Evolutionary conservation across 192 early-diverging fungal species (phyloP).

Genomic region (Coemansia sp.): DNA sequence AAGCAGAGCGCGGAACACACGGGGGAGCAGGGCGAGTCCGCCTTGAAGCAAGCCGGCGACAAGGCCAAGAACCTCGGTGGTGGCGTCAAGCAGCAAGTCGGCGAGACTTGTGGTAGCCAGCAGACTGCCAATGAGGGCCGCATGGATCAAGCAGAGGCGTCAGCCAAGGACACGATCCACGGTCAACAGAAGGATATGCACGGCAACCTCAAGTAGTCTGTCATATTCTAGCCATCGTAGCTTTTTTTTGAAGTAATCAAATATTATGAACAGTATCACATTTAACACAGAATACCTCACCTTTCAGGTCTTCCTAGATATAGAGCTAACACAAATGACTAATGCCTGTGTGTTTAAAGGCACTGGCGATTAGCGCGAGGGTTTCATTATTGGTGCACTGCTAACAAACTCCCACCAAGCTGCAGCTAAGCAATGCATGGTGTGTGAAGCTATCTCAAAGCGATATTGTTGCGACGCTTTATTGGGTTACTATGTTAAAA

Average conservation of each 20-base stretch:
- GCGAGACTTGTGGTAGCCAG: slow-evolving; percentile 5
- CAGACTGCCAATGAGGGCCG: slow-evolving; percentile 16
- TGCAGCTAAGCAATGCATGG: too few relatives aligned
- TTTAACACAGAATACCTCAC: neutral
- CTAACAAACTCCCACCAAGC: too few relatives aligned
- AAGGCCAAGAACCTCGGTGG: slow-evolving; percentile 10
- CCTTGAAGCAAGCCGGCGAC: slow-evolving; percentile 3
- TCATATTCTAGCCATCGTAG: neutral
- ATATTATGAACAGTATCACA: too few relatives aligned
- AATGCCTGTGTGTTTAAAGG: too few relatives aligned
- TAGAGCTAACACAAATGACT: too few relatives aligned
- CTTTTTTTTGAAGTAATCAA: too few relatives aligned
- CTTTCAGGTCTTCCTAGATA: too few relatives aligned
- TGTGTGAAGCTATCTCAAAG: too few relatives aligned
- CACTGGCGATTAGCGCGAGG: too few relatives aligned
- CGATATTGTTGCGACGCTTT: too few relatives aligned
- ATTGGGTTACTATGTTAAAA: too few relatives aligned
- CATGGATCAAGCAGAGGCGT: slow-evolving; percentile 14
- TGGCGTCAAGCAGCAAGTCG: neutral
- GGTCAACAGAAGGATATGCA: neutral
- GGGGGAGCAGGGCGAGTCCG: neutral
- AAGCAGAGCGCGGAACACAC: slow-evolving; percentile 9
- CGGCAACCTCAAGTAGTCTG: slow-evolving; percentile 1
- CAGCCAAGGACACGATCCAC: neutral
- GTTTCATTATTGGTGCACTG: too few relatives aligned